These are phyloP conservation scores for Vachellia collinsii DNA, from an alignment of 306 rosid genomes.

Conservation along the genomic window DNA sequence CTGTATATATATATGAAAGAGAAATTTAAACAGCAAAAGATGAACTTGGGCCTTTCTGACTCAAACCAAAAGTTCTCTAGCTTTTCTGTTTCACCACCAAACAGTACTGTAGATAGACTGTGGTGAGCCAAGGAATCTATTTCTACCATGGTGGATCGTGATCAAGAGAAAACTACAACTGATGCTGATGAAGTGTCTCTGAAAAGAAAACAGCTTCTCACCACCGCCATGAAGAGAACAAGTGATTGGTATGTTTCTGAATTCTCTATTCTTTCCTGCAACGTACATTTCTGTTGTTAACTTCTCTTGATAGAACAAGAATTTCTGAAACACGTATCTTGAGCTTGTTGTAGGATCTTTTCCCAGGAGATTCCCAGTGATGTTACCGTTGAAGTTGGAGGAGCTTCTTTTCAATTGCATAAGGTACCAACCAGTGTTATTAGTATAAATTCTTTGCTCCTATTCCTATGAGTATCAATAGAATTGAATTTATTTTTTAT, in stretches of 20 bases:
- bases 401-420: slow-evolving; percentile 73
- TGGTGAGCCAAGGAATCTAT: slow-evolving; percentile 31
- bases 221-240: slow-evolving; percentile 74
- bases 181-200: slow-evolving; percentile 46
- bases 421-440: slow-evolving; percentile 59
- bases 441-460: neutral
- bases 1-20: neutral
- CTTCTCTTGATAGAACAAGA: slow-evolving; percentile 8
- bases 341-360: slow-evolving; percentile 65
- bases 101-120: slow-evolving; percentile 39
- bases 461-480: neutral
- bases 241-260: slow-evolving; percentile 73
- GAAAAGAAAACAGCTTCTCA: slow-evolving; percentile 60
- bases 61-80: neutral
- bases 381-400: slow-evolving; percentile 72
- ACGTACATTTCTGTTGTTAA: slow-evolving; percentile 16
- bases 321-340: slow-evolving; percentile 17
- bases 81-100: slow-evolving; percentile 20
- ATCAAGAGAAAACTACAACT: slow-evolving; percentile 43
- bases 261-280: slow-evolving; percentile 3
- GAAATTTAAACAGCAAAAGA: slow-evolving; percentile 27
- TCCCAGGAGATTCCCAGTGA: slow-evolving; percentile 94
- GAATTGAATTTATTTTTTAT: slow-evolving; percentile 12
- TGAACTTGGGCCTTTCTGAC: slow-evolving; percentile 22
- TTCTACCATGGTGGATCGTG: slow-evolving; percentile 54